Evolutionary conservation across 495 filamentous ascomycete genomes (phyloP).

Genomic region (Penicillium diatomitis): DNA sequence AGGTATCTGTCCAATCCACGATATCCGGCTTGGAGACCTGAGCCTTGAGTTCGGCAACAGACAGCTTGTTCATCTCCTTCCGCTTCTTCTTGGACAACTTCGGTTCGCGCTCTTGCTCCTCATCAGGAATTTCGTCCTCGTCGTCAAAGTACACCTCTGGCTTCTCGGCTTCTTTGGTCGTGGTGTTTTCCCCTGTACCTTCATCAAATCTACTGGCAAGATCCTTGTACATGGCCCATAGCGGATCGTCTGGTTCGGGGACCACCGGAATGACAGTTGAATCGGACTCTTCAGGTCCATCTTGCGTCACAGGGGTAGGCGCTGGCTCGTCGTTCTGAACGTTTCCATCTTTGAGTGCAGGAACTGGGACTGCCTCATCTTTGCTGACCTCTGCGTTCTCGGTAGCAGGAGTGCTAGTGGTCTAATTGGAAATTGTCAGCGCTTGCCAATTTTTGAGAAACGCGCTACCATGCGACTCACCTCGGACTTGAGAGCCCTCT

Average conservation of each 20-base stretch:
- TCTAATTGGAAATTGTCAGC: slow-evolving; percentile 8
- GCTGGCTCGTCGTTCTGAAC: background rate
- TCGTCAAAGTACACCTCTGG: slow-evolving; percentile 81
- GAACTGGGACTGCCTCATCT: background rate
- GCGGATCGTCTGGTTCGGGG: slow-evolving; percentile 59
- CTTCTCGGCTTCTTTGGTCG: slow-evolving; percentile 64
- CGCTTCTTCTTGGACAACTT: slow-evolving; percentile 88
- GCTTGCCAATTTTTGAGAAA: background rate
- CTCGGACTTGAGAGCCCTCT: slow-evolving; percentile 65
- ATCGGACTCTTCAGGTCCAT: slow-evolving; percentile 19
- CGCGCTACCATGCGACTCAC: slow-evolving; percentile 9
- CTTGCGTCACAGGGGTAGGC: background rate
- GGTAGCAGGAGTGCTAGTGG: no score
- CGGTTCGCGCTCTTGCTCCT: slow-evolving; percentile 56
- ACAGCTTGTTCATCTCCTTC: slow-evolving; percentile 83
- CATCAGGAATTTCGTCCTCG: slow-evolving; percentile 82
- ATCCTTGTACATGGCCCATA: slow-evolving; percentile 73
- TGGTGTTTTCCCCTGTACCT: slow-evolving; percentile 45
- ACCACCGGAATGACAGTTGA: slow-evolving; percentile 24
- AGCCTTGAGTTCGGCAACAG: slow-evolving; percentile 90
- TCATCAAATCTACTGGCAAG: slow-evolving; percentile 68
- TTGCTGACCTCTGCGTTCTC: no score
- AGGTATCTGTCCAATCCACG: slow-evolving; percentile 95
- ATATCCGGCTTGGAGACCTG: slow-evolving; percentile 85
- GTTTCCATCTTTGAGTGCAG: slow-evolving; percentile 1